Conservation (phyloP, 2,329 filamentous ascomycete genomes). For the Trichoderma oligosporum region DNA sequence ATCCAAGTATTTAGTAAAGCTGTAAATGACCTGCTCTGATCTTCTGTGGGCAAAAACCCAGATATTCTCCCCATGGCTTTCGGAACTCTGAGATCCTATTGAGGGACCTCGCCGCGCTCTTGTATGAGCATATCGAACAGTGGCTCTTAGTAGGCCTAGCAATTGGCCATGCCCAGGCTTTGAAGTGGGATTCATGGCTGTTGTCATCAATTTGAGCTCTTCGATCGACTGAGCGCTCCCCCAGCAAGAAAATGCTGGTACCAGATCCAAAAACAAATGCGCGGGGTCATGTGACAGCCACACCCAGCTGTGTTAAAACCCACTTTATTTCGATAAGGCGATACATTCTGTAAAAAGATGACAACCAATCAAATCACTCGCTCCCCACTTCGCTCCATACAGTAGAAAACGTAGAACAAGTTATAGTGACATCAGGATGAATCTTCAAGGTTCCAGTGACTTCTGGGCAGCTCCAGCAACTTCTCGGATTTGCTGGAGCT, state of each 20-base stretch:
- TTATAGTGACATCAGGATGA: slow-evolving; percentile 36
- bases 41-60: slow-evolving; percentile 52
- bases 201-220: slow-evolving; percentile 25
- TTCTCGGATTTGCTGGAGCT: slow-evolving; percentile 23
- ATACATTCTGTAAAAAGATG: too few species aligned
- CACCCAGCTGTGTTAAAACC: neutral
- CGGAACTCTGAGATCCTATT: slow-evolving; percentile 29
- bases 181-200: slow-evolving; percentile 38
- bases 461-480: slow-evolving; percentile 28
- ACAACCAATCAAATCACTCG: slow-evolving; percentile 23
- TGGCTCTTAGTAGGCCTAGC: slow-evolving; percentile 40
- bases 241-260: slow-evolving; percentile 23
- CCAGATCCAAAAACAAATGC: slow-evolving; percentile 4
- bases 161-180: slow-evolving; percentile 40
- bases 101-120: slow-evolving; percentile 24
- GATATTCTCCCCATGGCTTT: slow-evolving; percentile 54
- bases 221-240: neutral
- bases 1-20: slow-evolving; percentile 43
- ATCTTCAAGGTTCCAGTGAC: slow-evolving; percentile 32
- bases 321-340: slow-evolving; percentile 26
- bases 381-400: slow-evolving; percentile 24
- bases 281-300: slow-evolving; percentile 27
- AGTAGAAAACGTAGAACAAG: too few species aligned
- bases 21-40: slow-evolving; percentile 52
- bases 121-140: slow-evolving; percentile 39